Evolutionary conservation across 352 stramenopile species (phyloP).

Genomic region (Phytopythium chamaehyphon): DNA sequence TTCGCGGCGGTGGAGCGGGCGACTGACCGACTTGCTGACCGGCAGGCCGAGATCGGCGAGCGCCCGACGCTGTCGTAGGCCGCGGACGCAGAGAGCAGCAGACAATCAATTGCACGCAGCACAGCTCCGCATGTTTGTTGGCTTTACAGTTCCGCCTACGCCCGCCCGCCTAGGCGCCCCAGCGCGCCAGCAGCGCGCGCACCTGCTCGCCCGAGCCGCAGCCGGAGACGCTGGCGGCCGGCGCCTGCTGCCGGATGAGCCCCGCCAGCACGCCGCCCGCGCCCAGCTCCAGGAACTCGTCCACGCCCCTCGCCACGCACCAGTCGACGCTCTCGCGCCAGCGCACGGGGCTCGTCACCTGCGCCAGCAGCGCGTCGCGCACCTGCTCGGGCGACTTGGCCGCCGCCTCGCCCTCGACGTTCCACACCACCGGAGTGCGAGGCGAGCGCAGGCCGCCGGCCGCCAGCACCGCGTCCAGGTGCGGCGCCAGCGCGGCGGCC

Average conservation of each 20-base stretch:
- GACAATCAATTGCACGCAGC: conserved; percentile 2
- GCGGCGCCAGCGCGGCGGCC: conserved; percentile 33
- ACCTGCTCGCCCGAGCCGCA: conserved; percentile 62
- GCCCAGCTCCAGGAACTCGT: conserved; percentile 68
- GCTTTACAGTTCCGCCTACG: not conserved
- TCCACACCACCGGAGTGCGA: conserved; percentile 74
- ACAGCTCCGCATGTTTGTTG: not conserved
- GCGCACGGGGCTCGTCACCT: conserved; percentile 62
- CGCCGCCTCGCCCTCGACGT: conserved; percentile 51
- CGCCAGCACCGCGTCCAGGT: conserved; percentile 27
- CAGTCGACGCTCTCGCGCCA: conserved; percentile 83
- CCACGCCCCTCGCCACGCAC: conserved; percentile 40
- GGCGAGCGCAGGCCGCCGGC: conserved; percentile 28
- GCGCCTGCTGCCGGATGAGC: conserved; percentile 71
- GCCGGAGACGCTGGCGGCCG: conserved; percentile 25
- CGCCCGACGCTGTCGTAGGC: conserved; percentile 48
- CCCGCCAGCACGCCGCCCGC: conserved; percentile 65
- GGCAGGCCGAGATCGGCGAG: conserved; percentile 54
- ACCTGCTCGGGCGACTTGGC: conserved; percentile 42
- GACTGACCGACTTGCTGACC: not conserved
- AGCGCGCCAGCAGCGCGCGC: conserved; percentile 27
- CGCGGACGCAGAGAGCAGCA: conserved; percentile 9
- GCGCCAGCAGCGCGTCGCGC: conserved; percentile 37
- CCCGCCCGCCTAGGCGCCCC: not conserved
- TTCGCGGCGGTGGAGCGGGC: not conserved